These are phyloP conservation scores for Candida anglica DNA, from an alignment of 805 yeast species.

Conservation along the genomic window DNA sequence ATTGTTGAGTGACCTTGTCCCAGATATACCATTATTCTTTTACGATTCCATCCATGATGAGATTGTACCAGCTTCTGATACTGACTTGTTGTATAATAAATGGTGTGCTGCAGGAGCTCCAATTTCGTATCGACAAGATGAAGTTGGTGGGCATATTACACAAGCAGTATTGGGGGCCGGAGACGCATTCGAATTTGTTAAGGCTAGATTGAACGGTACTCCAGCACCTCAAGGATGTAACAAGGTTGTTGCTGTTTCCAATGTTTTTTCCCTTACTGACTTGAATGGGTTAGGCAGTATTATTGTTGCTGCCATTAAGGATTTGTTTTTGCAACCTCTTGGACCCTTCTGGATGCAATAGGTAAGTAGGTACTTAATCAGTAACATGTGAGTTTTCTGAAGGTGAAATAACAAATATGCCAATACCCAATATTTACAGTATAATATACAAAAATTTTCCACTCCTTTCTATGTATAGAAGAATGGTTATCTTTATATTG, in stretches of 20 bases:
- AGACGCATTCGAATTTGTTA: slow-evolving; percentile 16
- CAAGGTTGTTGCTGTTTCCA: slow-evolving; percentile 3
- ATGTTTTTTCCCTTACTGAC: background rate
- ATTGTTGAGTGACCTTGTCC: slow-evolving; percentile 7
- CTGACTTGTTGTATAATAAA: slow-evolving; percentile 12
- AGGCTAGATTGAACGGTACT: slow-evolving; percentile 11
- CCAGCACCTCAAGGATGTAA: slow-evolving; percentile 12
- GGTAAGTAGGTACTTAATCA: no score
- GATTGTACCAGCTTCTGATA: slow-evolving; percentile 12
- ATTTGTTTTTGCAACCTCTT: background rate
- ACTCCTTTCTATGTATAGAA: no score
- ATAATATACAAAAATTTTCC: no score
- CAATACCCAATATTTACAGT: no score
- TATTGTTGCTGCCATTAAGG: slow-evolving; percentile 1
- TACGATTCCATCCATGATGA: slow-evolving; percentile 16
- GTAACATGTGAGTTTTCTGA: no score
- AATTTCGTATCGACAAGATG: slow-evolving; percentile 5
- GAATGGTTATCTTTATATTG: no score
- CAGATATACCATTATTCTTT: slow-evolving; percentile 17
- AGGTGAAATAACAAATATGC: no score
- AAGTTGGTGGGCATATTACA: slow-evolving; percentile 12
- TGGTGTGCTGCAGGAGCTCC: slow-evolving; percentile 22
- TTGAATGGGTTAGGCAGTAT: slow-evolving; percentile 1
- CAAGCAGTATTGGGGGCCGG: slow-evolving; percentile 13
- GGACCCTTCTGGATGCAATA: no score